Evolutionary conservation across 495 filamentous ascomycete species (phyloP).

Genomic region (Neurospora pannonica): DNA sequence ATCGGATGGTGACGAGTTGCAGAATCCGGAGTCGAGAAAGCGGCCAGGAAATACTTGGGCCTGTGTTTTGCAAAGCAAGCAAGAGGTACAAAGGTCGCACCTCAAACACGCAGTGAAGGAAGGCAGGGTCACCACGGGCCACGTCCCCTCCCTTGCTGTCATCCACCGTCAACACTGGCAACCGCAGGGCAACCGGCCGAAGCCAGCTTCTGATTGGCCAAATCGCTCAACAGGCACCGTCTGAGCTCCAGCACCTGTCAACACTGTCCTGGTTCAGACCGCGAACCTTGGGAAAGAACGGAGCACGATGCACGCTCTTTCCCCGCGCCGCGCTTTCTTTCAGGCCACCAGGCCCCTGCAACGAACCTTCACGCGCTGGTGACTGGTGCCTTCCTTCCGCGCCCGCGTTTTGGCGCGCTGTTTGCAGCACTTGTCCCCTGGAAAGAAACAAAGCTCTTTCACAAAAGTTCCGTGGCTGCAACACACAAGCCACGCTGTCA

Average conservation of each 20-base stretch:
- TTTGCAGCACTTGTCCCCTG: background rate
- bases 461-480: background rate
- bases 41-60: background rate
- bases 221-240: background rate
- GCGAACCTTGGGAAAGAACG: background rate
- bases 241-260: background rate
- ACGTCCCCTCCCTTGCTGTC: conserved; percentile 15
- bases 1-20: background rate
- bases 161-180: conserved; percentile 36
- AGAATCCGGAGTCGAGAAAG: background rate
- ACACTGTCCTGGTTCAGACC: background rate
- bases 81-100: conserved; percentile 18
- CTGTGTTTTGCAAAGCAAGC: conserved; percentile 9
- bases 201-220: conserved; percentile 26
- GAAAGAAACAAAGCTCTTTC: background rate
- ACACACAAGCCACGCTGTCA: conserved; percentile 1
- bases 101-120: conserved; percentile 18
- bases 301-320: background rate
- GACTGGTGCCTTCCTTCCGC: background rate
- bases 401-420: background rate
- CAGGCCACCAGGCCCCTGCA: background rate
- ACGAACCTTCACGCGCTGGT: background rate
- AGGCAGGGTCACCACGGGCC: conserved; percentile 5
- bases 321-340: background rate
- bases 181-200: conserved; percentile 35